Base-by-base conservation (phyloP, 805 yeast species). In the Torulaspora indica region DNA sequence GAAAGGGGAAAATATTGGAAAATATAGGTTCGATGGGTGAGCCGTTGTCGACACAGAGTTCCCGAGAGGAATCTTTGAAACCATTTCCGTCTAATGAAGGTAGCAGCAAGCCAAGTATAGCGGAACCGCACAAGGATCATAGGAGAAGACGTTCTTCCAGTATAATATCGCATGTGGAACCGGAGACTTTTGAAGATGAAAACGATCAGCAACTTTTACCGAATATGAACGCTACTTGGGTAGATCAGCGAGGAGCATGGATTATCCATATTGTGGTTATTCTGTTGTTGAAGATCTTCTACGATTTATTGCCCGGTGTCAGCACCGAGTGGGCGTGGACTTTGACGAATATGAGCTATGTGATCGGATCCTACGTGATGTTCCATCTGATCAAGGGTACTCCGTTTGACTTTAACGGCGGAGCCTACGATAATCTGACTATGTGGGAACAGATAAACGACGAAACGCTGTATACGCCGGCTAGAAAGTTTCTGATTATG, bases 391-490 rank as follows among this genome's bases (percentile, higher is more conserved):
- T 93, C 35, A 93, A 91, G 59, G 98, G 98, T 30, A 89, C 95
- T 2, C 98, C 98, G 0, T 93, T 91, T 62, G 98, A 93, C 57
- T 90, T 91, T 71, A 93, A 90, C 61, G 82, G 85, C 32, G 98
- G 98, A 34, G 98, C 97, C 0, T 93, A 85, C 67, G 98, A 91
- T 63, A 82, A 87, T 59, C 74, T 91, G 54, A 93, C 96, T 17
- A 88, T 91, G 97, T 91, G 98, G 98, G 98, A 91, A 67, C 98
- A 91, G 67, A 82, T 72, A 30, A 95, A 86, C 64, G 81, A 90
- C 58, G 98, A 98, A 47, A 97, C 89, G 61, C 95, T 89, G 66
- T 91, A 90, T 64, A 93, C 98, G 0, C 98, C 98, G 9, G 82
- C 96, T 30, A 90, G 93, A 72, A 91, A 91, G 67, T 91, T 89